Evolutionary conservation across 2,329 filamentous ascomycete species (phyloP).

Genomic region (Fusarium verrucosum): DNA sequence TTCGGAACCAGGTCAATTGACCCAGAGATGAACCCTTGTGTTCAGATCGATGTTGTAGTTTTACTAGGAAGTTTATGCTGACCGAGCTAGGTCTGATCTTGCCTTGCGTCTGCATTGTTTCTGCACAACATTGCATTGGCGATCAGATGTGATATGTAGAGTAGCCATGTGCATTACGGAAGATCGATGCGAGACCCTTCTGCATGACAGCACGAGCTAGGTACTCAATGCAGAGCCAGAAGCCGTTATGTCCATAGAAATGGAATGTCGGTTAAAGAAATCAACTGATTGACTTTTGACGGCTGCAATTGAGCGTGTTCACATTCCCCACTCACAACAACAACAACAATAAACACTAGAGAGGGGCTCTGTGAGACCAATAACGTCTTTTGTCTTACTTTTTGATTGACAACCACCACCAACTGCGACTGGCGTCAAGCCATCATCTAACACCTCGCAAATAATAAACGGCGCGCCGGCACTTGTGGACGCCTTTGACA

Average conservation of each 20-base stretch:
- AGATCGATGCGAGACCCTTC: constrained; percentile 42
- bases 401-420: constrained; percentile 13
- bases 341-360: constrained; percentile 17
- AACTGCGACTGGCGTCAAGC: constrained; percentile 8
- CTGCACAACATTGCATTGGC: constrained; percentile 43
- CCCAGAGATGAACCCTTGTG: neutral
- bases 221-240: constrained; percentile 9
- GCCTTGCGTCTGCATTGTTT: constrained; percentile 27
- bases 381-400: constrained; percentile 33
- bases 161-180: constrained; percentile 35
- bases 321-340: constrained; percentile 18
- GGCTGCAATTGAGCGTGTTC: neutral
- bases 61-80: constrained; percentile 18
- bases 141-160: constrained; percentile 39
- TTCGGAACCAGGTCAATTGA: constrained; percentile 13
- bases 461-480: constrained; percentile 25
- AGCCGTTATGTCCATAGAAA: neutral
- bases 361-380: constrained; percentile 33
- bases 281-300: constrained; percentile 4
- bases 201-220: constrained; percentile 37
- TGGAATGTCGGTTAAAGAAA: constrained; percentile 16
- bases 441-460: neutral
- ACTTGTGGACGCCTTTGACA: constrained; percentile 26
- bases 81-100: constrained; percentile 12
- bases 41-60: no score